Percentiles rank a stretch among this genome's conserved stretches.
These are phyloP conservation scores for Arachis monticola DNA, from an alignment of 331 rosid genomes.

Conservation along the genomic window DNA sequence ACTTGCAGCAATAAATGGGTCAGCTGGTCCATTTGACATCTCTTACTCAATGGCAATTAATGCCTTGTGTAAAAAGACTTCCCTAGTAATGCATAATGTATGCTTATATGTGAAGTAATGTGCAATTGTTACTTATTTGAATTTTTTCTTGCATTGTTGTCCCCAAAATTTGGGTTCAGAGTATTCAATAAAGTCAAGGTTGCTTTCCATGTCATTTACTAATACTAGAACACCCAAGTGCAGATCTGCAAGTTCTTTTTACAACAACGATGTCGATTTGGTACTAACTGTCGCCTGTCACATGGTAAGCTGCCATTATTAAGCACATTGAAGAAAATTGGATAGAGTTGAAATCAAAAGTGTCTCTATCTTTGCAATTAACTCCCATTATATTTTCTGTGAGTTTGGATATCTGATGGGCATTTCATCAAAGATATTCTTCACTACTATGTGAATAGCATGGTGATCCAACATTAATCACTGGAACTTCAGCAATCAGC, in stretches of 20 bases:
- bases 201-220: slow-evolving; percentile 57
- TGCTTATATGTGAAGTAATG: slow-evolving; percentile 19
- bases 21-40: too few relatives aligned
- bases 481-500: slow-evolving; percentile 9
- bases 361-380: slow-evolving; percentile 8
- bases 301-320: slow-evolving; percentile 78
- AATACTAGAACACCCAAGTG: slow-evolving; percentile 62
- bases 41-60: neutral
- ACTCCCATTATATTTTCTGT: slow-evolving; percentile 28
- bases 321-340: slow-evolving; percentile 34
- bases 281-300: slow-evolving; percentile 86
- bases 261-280: slow-evolving; percentile 94
- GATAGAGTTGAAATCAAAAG: slow-evolving; percentile 31
- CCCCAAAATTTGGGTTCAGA: slow-evolving; percentile 37
- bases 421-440: slow-evolving; percentile 57
- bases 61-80: neutral
- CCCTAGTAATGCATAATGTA: neutral
- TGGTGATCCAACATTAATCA: slow-evolving; percentile 12
- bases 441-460: slow-evolving; percentile 49
- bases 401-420: slow-evolving; percentile 62
- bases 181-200: slow-evolving; percentile 45
- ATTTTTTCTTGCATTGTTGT: slow-evolving; percentile 18
- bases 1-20: too few relatives aligned
- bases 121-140: slow-evolving; percentile 34
- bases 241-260: slow-evolving; percentile 82